phyloP scores from a whole-genome alignment of 208 protist genomes.

The Naegleria gruberi region DNA sequence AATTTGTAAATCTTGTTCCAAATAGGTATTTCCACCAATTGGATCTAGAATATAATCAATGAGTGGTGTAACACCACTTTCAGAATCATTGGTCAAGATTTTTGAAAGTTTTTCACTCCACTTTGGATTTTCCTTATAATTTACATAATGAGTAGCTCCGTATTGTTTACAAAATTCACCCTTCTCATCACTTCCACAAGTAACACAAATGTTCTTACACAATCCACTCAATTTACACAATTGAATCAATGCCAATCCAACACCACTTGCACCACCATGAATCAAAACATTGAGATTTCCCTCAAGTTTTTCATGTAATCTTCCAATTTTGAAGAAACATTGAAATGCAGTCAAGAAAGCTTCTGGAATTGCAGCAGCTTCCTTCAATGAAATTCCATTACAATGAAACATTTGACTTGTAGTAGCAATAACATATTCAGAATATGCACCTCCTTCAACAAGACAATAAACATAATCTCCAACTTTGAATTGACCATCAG shows the following conservation, averaged over 20 bases:
- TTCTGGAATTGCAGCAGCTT: constrained; percentile 77
- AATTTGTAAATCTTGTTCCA: constrained; percentile 24
- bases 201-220: neutral
- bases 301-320: constrained; percentile 42
- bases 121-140: neutral
- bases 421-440: constrained; percentile 68
- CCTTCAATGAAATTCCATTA: constrained; percentile 61
- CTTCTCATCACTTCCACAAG: constrained; percentile 33
- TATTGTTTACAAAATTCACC: constrained; percentile 27
- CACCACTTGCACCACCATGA: constrained; percentile 71
- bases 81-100: neutral
- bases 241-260: constrained; percentile 35
- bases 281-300: constrained; percentile 64
- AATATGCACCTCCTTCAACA: constrained; percentile 74
- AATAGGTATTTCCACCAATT: constrained; percentile 36
- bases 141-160: constrained; percentile 27
- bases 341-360: constrained; percentile 82
- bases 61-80: neutral
- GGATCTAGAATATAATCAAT: constrained; percentile 42
- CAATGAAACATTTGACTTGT: constrained; percentile 60
- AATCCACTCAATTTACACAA: neutral
- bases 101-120: neutral
- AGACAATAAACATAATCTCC: constrained; percentile 74
- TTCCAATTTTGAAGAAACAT: constrained; percentile 56
- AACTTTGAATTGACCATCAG: constrained; percentile 53